Percentiles rank a stretch among this genome's conserved stretches.
These are phyloP conservation scores for Plasmodium coatneyi DNA, from an alignment of 169 alveolate species.

Conservation along the genomic window DNA sequence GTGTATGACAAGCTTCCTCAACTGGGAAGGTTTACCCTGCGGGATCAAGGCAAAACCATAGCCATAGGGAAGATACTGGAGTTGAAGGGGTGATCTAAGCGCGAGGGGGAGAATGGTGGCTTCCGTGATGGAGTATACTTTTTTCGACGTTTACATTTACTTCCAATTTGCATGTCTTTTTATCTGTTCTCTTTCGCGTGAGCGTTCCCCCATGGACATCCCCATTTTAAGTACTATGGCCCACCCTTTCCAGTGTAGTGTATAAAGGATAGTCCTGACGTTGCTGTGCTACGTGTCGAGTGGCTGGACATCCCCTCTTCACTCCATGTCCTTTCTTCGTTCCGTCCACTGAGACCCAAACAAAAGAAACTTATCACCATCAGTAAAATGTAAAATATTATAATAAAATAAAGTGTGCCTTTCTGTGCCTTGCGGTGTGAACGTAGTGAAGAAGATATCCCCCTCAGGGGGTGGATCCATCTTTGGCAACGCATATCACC, in stretches of 20 bases:
- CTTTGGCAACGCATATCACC: neutral
- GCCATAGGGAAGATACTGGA: slow-evolving; percentile 89
- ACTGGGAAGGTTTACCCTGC: slow-evolving; percentile 96
- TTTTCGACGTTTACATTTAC: neutral
- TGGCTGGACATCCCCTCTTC: neutral
- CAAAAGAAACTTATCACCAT: neutral
- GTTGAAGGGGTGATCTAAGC: neutral
- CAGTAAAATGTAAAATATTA: neutral
- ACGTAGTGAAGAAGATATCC: neutral
- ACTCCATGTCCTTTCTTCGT: neutral
- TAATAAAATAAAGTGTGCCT: neutral
- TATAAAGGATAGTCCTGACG: neutral
- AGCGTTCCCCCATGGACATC: neutral
- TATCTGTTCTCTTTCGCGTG: neutral
- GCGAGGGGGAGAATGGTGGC: neutral
- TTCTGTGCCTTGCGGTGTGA: neutral
- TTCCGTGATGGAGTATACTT: neutral
- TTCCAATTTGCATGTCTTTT: neutral
- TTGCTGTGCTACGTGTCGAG: neutral
- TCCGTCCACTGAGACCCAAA: neutral
- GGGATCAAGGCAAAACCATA: slow-evolving; percentile 96
- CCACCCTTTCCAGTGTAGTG: neutral
- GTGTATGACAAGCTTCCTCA: slow-evolving; percentile 90
- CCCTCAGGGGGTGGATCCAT: neutral
- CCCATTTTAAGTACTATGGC: neutral